These are phyloP conservation scores for Thielaviopsis populi DNA, from an alignment of 2,329 filamentous ascomycete species.

Conservation along the genomic window DNA sequence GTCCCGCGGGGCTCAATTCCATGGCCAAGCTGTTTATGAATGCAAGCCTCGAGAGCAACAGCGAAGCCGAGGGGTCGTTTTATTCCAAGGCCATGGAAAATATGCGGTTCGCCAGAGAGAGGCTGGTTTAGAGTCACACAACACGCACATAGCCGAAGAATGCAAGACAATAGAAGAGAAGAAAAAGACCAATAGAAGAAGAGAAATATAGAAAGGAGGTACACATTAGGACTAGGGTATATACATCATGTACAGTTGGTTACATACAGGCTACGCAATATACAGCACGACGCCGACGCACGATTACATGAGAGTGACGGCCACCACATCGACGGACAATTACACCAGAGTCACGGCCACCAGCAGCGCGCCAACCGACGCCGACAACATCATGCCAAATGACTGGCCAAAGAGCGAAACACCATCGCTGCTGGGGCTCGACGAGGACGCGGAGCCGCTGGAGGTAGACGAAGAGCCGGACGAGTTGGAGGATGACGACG, in stretches of 20 bases:
- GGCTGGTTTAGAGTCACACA: neutral
- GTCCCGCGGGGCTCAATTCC: neutral
- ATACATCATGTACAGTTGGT: constrained; percentile 4
- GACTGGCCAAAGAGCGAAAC: neutral
- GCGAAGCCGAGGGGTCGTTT: neutral
- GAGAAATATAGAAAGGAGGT: neutral
- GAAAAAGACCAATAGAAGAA: neutral
- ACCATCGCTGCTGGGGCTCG: neutral
- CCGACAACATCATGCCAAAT: neutral
- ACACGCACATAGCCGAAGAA: neutral
- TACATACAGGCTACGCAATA: neutral
- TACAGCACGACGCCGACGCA: neutral
- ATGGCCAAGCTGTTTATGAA: neutral
- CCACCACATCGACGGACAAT: too few species aligned
- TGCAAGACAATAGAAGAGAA: neutral
- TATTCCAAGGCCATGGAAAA: neutral
- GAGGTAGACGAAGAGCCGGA: neutral
- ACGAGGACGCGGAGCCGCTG: neutral
- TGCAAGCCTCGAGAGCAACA: neutral
- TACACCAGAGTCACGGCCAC: neutral
- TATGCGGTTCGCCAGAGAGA: neutral
- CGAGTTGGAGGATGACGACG: neutral
- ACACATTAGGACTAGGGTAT: neutral
- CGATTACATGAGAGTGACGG: neutral
- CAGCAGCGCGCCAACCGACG: constrained; percentile 2